Evolutionary conservation across 2,329 filamentous ascomycete genomes (phyloP), one percentile per base, ranked within the genome.

Genomic region (Phyllosticta citriasiana): DNA sequence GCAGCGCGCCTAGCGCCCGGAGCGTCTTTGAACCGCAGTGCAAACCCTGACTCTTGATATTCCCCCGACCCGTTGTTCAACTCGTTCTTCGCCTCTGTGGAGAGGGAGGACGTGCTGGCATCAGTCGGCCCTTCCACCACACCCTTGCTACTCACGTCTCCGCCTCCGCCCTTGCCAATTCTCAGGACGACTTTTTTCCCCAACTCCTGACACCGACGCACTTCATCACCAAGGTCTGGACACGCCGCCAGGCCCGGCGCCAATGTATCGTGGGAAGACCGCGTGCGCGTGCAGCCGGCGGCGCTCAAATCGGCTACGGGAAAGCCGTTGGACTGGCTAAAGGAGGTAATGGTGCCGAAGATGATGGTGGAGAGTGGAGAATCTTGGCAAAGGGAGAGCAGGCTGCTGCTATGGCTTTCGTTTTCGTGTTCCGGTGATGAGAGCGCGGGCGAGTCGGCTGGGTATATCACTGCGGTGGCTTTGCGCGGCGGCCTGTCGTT

Each of bases 131-230:
- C 40, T 47, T 47, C 40, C 40, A 19, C 55, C 40, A 57, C 16
- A 33, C 25, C 54, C 24, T 30, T 25, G 16, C 53, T 55, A 14
- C n/a, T n/a, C 22, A 24, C 53, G 27, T 30, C 19, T 22, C 57
- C 24, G 9, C 14, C 9, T 27, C 24, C 19, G n/a, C 27, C 55
- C 4, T 55, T 51, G 30, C 60, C 60, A 25, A 62, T 55, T 25
- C 60, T 62, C 27, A 62, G 30, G 35, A 58, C 53, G 27, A 62
- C 55, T 33, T 62, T 62, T 51, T 58, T 62, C 27, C 60, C 60
- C 22, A 26, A 12, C 14, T 25, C 33, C 33, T 62, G 60, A 55
- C 60, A 62, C 12, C 33, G 19, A 25, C 55, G 51, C 8, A 58
- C 55, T 26, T 62, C 51, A 8, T 35, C 33, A 24, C 51, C 56